Evolutionary conservation across 208 protist genomes (phyloP).

Genomic region (Crithidia expoeki): DNA sequence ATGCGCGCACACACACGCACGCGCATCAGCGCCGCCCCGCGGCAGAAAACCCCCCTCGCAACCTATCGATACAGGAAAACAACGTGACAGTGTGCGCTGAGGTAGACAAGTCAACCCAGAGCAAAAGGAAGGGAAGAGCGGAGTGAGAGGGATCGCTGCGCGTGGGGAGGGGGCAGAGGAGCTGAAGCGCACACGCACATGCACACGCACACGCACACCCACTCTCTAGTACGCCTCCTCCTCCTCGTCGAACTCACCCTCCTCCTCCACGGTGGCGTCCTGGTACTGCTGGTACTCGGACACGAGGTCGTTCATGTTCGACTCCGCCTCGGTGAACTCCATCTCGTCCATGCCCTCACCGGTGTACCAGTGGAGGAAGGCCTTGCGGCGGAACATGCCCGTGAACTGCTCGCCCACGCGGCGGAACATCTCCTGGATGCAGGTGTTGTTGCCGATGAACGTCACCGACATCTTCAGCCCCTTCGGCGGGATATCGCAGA

Average conservation of each 20-base stretch:
- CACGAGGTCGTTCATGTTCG: conserved; percentile 94
- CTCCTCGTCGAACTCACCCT: conserved; percentile 70
- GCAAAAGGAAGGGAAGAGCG: no score
- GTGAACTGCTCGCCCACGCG: conserved; percentile 97
- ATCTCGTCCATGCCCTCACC: conserved; percentile 93
- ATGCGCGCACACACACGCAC: no score
- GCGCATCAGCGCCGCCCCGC: no score
- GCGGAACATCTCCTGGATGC: conserved; percentile 95
- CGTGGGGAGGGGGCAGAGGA: background rate
- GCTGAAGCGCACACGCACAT: background rate
- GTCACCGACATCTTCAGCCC: conserved; percentile 93
- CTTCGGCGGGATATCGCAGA: conserved; percentile 94
- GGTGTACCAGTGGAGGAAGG: conserved; percentile 99
- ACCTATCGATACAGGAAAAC: no score
- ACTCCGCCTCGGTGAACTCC: conserved; percentile 91
- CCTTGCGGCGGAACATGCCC: conserved; percentile 98
- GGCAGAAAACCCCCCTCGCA: no score
- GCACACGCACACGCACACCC: background rate
- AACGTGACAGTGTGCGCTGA: no score
- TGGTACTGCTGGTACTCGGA: conserved; percentile 96
- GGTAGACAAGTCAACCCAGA: no score
- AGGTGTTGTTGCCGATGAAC: conserved; percentile 95
- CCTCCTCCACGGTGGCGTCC: conserved; percentile 86
- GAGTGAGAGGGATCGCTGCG: no score
- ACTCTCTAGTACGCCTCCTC: conserved; percentile 54